Base-by-base conservation (phyloP, 768 basidiomycete species). In the Lactifluus pinguis region DNA sequence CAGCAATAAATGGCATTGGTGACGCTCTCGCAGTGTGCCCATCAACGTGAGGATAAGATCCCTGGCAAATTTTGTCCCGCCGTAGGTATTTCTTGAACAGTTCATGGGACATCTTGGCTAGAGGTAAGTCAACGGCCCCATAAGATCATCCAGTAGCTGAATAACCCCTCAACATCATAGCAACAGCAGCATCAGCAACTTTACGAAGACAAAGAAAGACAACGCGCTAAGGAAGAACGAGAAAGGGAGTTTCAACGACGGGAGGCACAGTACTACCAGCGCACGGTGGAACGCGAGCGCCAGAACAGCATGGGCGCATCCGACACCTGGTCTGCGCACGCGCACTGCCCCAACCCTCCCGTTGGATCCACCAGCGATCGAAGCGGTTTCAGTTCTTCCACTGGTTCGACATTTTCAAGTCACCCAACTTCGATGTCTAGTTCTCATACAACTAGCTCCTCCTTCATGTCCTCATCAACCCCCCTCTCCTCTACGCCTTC, bases 221-320 rank as follows among this genome's bases (percentile, higher is more conserved):
- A 57, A 72, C 65, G 73, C 72, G 44, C 42, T 71, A 71, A 62
- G 73, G 77, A 58, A 2, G 57, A 62, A 36, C 63, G 66, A 32
- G 62, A 69, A 64, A 67, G 68, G 68, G 57, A 70, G 67, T 53
- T 64, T 19, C 45, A 57, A 36, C 66, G 63, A 5, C 57, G 65
- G 55, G 60, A 62, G 45, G 65, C 66, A 6, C 57, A 53, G 39
- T 66, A 53, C 34, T 55, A 64, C 54, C 50, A 60, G 15, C 62
- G 62, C 19, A 60, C 44, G 25, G 41, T 61, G 34, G 65, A 69
- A 49, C 65, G 58, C 36, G 65, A 63, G 51, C 67, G 68, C n/a
- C 67, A 72, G 62, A 71, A 65, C 62, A 75, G 69, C 53, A 34
- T 67, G 63, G 62, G 66, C 63, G 36, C 58, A 14, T 36, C 59